phyloP scores from a whole-genome alignment of 306 rosid species.

The Canavalia gladiata region DNA sequence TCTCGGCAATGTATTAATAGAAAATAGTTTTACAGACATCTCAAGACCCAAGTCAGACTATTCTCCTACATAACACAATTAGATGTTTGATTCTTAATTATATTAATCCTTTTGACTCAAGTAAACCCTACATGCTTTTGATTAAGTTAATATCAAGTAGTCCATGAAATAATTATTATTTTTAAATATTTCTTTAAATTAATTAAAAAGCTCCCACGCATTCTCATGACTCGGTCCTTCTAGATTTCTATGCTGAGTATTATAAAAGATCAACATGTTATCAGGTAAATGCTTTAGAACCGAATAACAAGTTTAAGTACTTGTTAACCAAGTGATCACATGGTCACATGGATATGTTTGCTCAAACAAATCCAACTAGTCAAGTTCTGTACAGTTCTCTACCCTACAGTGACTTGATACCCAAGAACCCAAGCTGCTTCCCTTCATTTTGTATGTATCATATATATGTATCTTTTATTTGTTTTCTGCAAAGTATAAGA shows the following conservation, averaged over 20 bases:
- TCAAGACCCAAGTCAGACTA: slow-evolving; percentile 52
- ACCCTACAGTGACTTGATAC: slow-evolving; percentile 22
- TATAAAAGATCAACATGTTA: slow-evolving; percentile 46
- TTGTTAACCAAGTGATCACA: slow-evolving; percentile 42
- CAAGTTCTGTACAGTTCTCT: slow-evolving; percentile 21
- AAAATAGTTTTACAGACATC: slow-evolving; percentile 29
- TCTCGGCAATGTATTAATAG: neutral
- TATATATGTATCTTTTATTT: neutral
- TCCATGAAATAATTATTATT: neutral
- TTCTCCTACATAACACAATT: slow-evolving; percentile 55
- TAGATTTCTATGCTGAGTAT: slow-evolving; percentile 39
- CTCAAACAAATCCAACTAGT: slow-evolving; percentile 32
- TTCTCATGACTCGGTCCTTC: slow-evolving; percentile 48
- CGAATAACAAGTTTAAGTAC: neutral
- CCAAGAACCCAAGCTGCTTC: slow-evolving; percentile 39
- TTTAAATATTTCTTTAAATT: neutral
- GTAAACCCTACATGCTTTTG: slow-evolving; percentile 43
- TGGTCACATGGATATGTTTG: slow-evolving; percentile 58
- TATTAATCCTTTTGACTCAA: slow-evolving; percentile 51
- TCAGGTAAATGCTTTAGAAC: slow-evolving; percentile 41
- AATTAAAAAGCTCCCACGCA: slow-evolving; percentile 39
- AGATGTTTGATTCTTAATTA: slow-evolving; percentile 27
- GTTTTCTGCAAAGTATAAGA: too few species aligned
- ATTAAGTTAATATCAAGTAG: slow-evolving; percentile 44
- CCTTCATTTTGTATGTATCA: neutral